Evolutionary conservation across 352 stramenopile genomes (phyloP), one percentile per base, ranked within the genome.

Genomic region (Thraustochytrium sp.): DNA sequence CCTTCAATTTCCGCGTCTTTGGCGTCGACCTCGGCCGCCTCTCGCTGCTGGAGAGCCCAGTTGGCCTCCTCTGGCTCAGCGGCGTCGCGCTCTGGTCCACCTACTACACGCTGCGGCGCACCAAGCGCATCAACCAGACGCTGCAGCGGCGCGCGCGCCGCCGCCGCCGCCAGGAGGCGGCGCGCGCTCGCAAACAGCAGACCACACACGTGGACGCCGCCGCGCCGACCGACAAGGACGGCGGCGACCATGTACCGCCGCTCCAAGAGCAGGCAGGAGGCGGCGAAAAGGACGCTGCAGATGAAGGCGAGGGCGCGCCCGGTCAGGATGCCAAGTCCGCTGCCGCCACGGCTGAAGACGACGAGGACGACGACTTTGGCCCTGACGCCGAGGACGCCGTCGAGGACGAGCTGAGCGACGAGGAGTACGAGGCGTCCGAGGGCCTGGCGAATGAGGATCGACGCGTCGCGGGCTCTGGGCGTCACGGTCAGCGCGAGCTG

Each of bases 51-150:
- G 68, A 80, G 46, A 80, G 68, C 51, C 68, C 68, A 0, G 40
- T 80, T 13, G 68, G 68, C 13, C 51, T 80, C 11, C 31, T 80
- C 5, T 80, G 68, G 68, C 31, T 80, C 5, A 55, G 34, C 37
- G 68, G 68, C 34, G 46, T 80, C 29, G 68, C 68, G 3, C 26
- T 80, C 49, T 80, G 42, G 42, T 23, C 68, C 44, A 80, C 68
- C 46, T 80, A 80, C 53, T 80, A 80, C 51, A 80, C 68, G 37
- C 53, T 80, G 31, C 48, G 68, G 5, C 34, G 68, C 18, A 80
- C 68, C 18, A 80, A 80, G 42, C 68, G 68, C 26, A 64, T 80
- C 48, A 80, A 64, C 49, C 68, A 80, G 51, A 37, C 68, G 3
- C 42, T 80, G 4, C 31, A 80, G 48, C 62, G 40, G 23, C 37